Percentiles rank a stretch among this genome's conserved stretches.
Evolutionary conservation across 108 stramenopile species (phyloP).

Genomic region (Asterionellopsis glacialis): DNA sequence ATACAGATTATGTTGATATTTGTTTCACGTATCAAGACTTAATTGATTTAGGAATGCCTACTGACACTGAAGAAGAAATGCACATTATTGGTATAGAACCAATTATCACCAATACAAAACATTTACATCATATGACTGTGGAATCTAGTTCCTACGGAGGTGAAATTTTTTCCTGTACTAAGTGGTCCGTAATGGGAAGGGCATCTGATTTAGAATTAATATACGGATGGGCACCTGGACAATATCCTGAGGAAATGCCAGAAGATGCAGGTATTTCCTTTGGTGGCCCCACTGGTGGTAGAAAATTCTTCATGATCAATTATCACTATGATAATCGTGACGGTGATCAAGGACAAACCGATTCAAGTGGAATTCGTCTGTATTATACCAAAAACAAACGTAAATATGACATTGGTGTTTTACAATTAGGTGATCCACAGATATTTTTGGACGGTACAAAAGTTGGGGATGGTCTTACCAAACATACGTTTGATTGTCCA

Average conservation of each 20-base stretch:
- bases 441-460: slow-evolving; percentile 17
- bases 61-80: background rate
- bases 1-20: slow-evolving; percentile 35
- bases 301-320: slow-evolving; percentile 23
- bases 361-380: slow-evolving; percentile 47
- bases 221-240: slow-evolving; percentile 52
- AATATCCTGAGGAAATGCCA: slow-evolving; percentile 22
- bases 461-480: slow-evolving; percentile 26
- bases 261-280: slow-evolving; percentile 29
- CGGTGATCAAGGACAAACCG: slow-evolving; percentile 12
- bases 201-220: too few relatives aligned
- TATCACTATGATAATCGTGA: slow-evolving; percentile 56
- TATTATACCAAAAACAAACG: slow-evolving; percentile 36
- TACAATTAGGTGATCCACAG: slow-evolving; percentile 41
- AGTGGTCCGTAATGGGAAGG: too few relatives aligned
- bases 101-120: slow-evolving; percentile 13
- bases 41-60: slow-evolving; percentile 15
- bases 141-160: background rate
- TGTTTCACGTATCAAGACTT: slow-evolving; percentile 39
- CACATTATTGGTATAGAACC: slow-evolving; percentile 33
- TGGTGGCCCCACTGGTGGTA: slow-evolving; percentile 15
- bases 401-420: slow-evolving; percentile 29
- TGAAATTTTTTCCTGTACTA: too few relatives aligned
- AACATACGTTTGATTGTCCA: slow-evolving; percentile 42
- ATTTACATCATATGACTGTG: slow-evolving; percentile 38